These are phyloP conservation scores for Crucihimalaya himalaica DNA, from an alignment of 345 rosid species.

Conservation along the genomic window DNA sequence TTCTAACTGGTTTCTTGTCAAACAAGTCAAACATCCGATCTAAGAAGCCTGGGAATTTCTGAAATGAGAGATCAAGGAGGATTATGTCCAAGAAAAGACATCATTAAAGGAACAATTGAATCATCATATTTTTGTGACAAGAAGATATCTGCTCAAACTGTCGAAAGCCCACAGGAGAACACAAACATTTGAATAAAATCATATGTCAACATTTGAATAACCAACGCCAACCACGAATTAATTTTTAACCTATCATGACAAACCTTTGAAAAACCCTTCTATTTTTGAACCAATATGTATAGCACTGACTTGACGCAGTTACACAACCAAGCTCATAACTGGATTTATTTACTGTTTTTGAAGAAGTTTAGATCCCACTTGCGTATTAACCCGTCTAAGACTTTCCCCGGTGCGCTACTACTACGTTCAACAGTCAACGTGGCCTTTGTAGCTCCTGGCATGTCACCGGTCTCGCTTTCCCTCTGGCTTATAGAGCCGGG, in stretches of 20 bases:
- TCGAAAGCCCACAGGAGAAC: neutral
- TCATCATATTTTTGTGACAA: constrained; percentile 12
- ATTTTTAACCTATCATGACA: constrained; percentile 11
- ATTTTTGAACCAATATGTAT: constrained; percentile 15
- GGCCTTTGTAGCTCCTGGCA: constrained; percentile 73
- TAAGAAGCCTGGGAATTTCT: neutral
- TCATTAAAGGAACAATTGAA: neutral
- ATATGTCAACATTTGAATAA: constrained; percentile 14
- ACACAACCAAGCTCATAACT: constrained; percentile 45
- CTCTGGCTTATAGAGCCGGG: constrained; percentile 41
- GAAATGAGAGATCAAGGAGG: neutral
- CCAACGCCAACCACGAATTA: constrained; percentile 21
- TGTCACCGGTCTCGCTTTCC: constrained; percentile 51
- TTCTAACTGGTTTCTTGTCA: neutral
- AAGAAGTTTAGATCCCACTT: constrained; percentile 82
- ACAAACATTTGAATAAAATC: constrained; percentile 11
- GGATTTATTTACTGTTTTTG: constrained; percentile 47
- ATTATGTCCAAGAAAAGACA: neutral
- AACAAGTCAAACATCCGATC: neutral
- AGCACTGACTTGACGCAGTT: constrained; percentile 18
- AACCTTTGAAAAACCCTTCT: neutral
- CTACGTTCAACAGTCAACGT: constrained; percentile 67
- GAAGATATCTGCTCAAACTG: constrained; percentile 1
- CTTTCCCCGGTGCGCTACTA: constrained; percentile 60
- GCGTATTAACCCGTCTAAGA: constrained; percentile 79